Base-by-base conservation (phyloP, 371 early-diverging fungal genomes). In the Vairimorpha ceranae region DNA sequence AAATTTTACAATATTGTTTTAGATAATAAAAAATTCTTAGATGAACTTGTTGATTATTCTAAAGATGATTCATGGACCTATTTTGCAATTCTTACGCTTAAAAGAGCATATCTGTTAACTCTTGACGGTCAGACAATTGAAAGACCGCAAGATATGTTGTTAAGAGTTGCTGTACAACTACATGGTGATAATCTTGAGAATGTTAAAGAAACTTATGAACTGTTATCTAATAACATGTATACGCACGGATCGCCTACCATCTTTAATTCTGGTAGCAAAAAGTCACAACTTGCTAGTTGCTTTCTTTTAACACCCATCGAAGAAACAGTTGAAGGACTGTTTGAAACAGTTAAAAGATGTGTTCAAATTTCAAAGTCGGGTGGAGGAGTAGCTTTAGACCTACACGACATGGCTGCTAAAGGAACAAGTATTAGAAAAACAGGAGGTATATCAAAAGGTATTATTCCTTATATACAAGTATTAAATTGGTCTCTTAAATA, bases 71-170 rank as follows among this genome's bases (percentile, higher is more conserved):
- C 88, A 71, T 93, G 93, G 86, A 92, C 90, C 84, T 98, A 89
- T 85, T 98, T 97, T 87, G 97, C 95, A 4, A 92, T 95, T 87
- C 94, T 95, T 85, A 96, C 97, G 0, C 87, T 98, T n/a, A 92
- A 94, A 82, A 90, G 93, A 32, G 90, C 91, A 32, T 98, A 97
- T 80, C 86, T 98, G 52, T 85, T 97, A 68, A 67, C 54, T 45
- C 87, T 89, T 74, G 88, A 93, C 80, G 86, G 90, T 69, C 88
- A 89, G 72, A 84, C 88, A 38, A 92, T 91, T 0, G 97, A 98
- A 83, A 87, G 97, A 27, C 97, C 97, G 29, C 97, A 98, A 84
- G 94, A 98, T 83, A 87, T 98, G 90, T 85, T 95, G 70, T 95
- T 98, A 95, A 90, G 98, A 78, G 97, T 95, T 4, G 87, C 95